Evolutionary conservation across 345 rosid genomes (phyloP).

Genomic region (Melastoma malabathricum): DNA sequence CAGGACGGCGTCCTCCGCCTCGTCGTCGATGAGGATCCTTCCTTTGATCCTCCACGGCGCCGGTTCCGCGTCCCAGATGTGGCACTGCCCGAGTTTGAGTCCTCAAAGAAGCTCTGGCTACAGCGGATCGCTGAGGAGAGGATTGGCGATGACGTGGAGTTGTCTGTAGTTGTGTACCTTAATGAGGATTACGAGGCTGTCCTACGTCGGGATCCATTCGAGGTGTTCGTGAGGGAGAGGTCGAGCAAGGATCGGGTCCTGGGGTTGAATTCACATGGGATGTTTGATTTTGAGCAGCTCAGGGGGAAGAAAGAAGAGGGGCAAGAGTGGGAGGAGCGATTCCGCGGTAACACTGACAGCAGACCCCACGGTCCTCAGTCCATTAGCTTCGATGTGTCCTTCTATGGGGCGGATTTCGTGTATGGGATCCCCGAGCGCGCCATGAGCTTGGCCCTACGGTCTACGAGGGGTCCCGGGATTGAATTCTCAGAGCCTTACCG

Average conservation of each 20-base stretch:
- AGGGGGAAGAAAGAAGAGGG: conserved; percentile 54
- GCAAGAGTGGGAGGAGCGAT: conserved; percentile 89
- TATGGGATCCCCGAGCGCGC: conserved; percentile 94
- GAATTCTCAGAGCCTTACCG: conserved; percentile 85
- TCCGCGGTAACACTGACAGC: conserved; percentile 57
- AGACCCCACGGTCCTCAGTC: conserved; percentile 93
- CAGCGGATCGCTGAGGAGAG: conserved; percentile 37
- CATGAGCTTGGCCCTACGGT: conserved; percentile 66
- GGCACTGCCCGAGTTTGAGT: conserved; percentile 42
- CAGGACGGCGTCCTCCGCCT: conserved; percentile 58
- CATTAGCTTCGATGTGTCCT: conserved; percentile 85
- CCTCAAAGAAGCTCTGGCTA: conserved; percentile 54
- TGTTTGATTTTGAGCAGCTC: conserved; percentile 89
- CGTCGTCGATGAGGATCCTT: conserved; percentile 67
- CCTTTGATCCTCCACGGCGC: conserved; percentile 38
- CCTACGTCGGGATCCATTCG: conserved; percentile 74
- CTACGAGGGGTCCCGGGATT: conserved; percentile 82
- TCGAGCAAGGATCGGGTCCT: conserved; percentile 34
- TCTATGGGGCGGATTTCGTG: conserved; percentile 72
- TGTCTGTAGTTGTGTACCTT: conserved; percentile 52
- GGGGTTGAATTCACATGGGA: conserved; percentile 65
- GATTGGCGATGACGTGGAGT: conserved; percentile 30
- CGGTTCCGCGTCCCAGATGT: conserved; percentile 90
- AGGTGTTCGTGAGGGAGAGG: conserved; percentile 62
- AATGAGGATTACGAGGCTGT: conserved; percentile 66